Percentiles rank a stretch among this genome's conserved stretches.
These are phyloP conservation scores for Rhodotorula sp. DNA, from an alignment of 1,284 basidiomycete genomes.

Conservation along the genomic window DNA sequence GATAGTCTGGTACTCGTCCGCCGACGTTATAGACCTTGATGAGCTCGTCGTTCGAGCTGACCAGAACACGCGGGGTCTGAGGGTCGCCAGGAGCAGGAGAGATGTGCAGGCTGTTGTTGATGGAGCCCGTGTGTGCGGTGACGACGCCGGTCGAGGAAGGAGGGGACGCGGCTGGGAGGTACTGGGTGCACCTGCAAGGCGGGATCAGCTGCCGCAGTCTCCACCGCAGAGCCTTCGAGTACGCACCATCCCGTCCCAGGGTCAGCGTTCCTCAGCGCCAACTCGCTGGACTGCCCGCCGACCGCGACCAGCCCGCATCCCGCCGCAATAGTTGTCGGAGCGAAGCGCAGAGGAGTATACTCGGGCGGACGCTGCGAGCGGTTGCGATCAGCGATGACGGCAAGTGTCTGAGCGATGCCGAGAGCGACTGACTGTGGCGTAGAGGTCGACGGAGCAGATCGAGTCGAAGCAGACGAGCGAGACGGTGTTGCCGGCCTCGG, in stretches of 20 bases:
- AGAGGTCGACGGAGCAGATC: slow-evolving; percentile 27
- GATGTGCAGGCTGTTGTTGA: slow-evolving; percentile 80
- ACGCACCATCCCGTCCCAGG: slow-evolving; percentile 27
- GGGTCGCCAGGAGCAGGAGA: slow-evolving; percentile 55
- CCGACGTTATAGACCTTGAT: slow-evolving; percentile 74
- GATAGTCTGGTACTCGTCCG: slow-evolving; percentile 20
- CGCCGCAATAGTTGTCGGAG: slow-evolving; percentile 59
- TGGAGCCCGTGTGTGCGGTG: slow-evolving; percentile 63
- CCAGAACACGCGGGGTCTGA: slow-evolving; percentile 67
- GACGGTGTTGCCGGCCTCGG: slow-evolving; percentile 18
- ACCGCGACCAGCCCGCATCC: slow-evolving; percentile 67
- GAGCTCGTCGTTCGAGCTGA: slow-evolving; percentile 78
- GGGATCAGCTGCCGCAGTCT: slow-evolving; percentile 15
- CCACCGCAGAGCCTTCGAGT: not conserved
- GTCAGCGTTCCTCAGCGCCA: slow-evolving; percentile 61
- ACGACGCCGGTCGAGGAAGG: slow-evolving; percentile 48
- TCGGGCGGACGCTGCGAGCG: slow-evolving; percentile 3
- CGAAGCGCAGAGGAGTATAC: slow-evolving; percentile 51
- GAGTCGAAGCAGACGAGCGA: slow-evolving; percentile 28
- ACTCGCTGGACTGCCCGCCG: slow-evolving; percentile 76
- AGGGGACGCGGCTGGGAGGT: slow-evolving; percentile 6
- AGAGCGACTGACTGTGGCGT: not conserved
- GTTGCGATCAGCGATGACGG: no score
- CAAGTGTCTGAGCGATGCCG: not conserved
- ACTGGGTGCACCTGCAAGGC: slow-evolving; percentile 20